phyloP scores from a whole-genome alignment of 345 rosid species.

The Ricinus communis region DNA sequence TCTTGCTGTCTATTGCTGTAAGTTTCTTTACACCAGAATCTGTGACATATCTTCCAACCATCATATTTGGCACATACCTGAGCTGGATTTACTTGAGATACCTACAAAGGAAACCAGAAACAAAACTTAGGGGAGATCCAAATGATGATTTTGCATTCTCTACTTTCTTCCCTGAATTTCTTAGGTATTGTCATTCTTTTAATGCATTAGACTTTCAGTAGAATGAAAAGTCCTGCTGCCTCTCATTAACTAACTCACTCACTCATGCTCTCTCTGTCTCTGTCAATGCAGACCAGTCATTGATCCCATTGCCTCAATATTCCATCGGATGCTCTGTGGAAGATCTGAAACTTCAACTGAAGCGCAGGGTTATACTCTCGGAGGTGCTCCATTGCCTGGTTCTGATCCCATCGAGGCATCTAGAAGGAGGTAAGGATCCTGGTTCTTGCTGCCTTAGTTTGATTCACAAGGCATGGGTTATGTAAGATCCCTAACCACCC shows the following conservation, averaged over 20 bases:
- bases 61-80: slow-evolving; percentile 83
- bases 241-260: too few species aligned
- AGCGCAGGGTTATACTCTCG: slow-evolving; percentile 49
- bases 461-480: too few species aligned
- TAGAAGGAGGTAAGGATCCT: slow-evolving; percentile 76
- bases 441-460: not conserved
- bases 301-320: slow-evolving; percentile 76
- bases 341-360: slow-evolving; percentile 51
- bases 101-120: slow-evolving; percentile 78
- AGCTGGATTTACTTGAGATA: slow-evolving; percentile 97
- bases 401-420: slow-evolving; percentile 95
- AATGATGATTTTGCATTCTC: slow-evolving; percentile 94
- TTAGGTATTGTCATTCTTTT: slow-evolving; percentile 48
- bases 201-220: not conserved
- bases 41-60: slow-evolving; percentile 78
- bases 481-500: not conserved
- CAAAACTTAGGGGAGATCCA: slow-evolving; percentile 88
- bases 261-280: slow-evolving; percentile 6
- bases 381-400: slow-evolving; percentile 79
- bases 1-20: slow-evolving; percentile 59
- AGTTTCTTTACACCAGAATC: slow-evolving; percentile 79
- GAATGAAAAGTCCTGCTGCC: slow-evolving; percentile 1
- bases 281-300: slow-evolving; percentile 64
- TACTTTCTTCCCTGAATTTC: slow-evolving; percentile 83
- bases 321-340: slow-evolving; percentile 83